A percentile compares a stretch with the other conserved stretches of the same genome.
Evolutionary conservation across 371 early-diverging fungal species (phyloP).

Genomic region (Mucor circinelloides): DNA sequence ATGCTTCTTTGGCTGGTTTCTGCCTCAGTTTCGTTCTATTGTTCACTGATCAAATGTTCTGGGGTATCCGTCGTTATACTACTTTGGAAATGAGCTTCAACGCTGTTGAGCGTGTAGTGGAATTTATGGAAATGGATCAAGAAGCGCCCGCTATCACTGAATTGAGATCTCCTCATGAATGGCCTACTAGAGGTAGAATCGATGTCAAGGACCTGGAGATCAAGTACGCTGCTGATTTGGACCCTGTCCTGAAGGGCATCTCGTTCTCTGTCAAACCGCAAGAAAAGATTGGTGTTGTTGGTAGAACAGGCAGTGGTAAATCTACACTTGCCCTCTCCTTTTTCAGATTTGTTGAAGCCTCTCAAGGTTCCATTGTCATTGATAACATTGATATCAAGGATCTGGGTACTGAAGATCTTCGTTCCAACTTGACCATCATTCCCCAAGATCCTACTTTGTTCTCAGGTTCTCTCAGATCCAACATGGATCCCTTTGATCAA

Average conservation of each 20-base stretch:
- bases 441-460: constrained; percentile 78
- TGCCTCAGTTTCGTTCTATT: constrained; percentile 72
- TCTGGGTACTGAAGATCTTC: constrained; percentile 72
- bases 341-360: constrained; percentile 77
- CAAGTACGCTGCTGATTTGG: constrained; percentile 62
- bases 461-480: constrained; percentile 66
- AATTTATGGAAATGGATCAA: constrained; percentile 78
- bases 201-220: constrained; percentile 59
- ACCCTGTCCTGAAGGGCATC: constrained; percentile 62
- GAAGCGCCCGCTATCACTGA: constrained; percentile 68
- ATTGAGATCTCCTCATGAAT: constrained; percentile 58
- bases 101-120: constrained; percentile 83
- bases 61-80: constrained; percentile 72
- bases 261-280: constrained; percentile 51
- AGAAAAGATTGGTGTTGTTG: constrained; percentile 69
- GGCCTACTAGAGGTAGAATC: constrained; percentile 70
- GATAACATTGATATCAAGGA: constrained; percentile 76
- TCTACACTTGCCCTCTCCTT: constrained; percentile 73
- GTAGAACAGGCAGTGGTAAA: constrained; percentile 81
- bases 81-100: constrained; percentile 83
- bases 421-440: constrained; percentile 72
- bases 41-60: constrained; percentile 69
- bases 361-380: constrained; percentile 67
- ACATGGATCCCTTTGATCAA: constrained; percentile 70
- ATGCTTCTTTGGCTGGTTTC: constrained; percentile 77